Base-by-base conservation (phyloP, 2,329 filamentous ascomycete genomes). In the Pezicula neosporulosa region DNA sequence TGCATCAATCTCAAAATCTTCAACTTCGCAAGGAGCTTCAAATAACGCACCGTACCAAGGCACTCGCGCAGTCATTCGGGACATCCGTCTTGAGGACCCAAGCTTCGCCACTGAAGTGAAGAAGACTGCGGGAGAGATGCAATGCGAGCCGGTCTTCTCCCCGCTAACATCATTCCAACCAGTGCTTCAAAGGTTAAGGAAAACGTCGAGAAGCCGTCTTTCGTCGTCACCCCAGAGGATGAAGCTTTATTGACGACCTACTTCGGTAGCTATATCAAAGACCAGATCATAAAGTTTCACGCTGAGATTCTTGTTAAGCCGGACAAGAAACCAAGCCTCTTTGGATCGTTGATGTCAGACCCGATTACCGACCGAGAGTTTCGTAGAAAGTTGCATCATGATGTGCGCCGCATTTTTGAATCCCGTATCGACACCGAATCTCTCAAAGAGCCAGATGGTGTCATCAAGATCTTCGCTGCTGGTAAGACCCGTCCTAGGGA, bases 391-490 rank as follows among this genome's bases (percentile, higher is more conserved):
- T 78, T 87, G 7, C 86, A 90, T 64, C 44, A 50, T 9, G 51
- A 61, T 38, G 51, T 89, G 18, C 82, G 86, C 36, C 77, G 78
- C 10, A 81, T 88, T 50, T 89, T 89, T 63, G 69, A 74, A 16
- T 81, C 78, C 6, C 77, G 77, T 46, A 70, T 89, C 13, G 83
- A 87, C 57, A 87, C 84, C 1, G 71, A 71, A 5, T 85, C 85
- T 35, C 74, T 83, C 49, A 69, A 74, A 21, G 77, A 33, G 1
- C 30, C 30, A 7, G 30, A 85, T 45, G 80, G 81, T 45, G 69
- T 73, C 3, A 80, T 87, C 56, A 70, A 74, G n/a, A 77, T 88
- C 56, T 76, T 77, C 30, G 78, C 80, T 2, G 70, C 74, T 18
- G 57, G 65, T 2, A 68, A 66, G 33, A 39, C 38, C n/a, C 60